Evolutionary conservation across 129 eudicot genomes (phyloP), one percentile per base, ranked within the genome.

Genomic region (Centaurea solstitialis): DNA sequence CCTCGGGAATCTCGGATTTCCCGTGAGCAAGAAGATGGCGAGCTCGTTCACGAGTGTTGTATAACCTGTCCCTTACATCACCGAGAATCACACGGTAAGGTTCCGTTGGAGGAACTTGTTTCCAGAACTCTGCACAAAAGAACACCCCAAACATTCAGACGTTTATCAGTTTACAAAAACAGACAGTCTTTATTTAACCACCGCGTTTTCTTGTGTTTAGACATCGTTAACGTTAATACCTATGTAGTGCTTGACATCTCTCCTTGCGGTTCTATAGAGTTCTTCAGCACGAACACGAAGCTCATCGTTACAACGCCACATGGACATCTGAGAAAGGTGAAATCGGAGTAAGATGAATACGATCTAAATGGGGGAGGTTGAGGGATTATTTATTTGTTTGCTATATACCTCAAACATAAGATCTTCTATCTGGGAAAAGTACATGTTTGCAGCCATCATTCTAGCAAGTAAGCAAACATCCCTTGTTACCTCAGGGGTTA

Each of bases 291-390:
- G 95, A 43, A 75, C 86, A 65, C 97, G 98, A 76, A 93, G 98
- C 84, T 96, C 99, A 22, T 96, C 97, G 73, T 20, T 96, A 91
- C 99, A 96, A 76, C 99, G 98, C 97, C 98, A 96, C 99, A 96
- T 96, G 66, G 99, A 96, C 87, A 96, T 76, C 99, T 96, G 83
- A 67, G 35, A 69, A 83, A 28, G 53, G 21, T 9, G 26, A 65
- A 22, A 33, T 22, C 7, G n/a, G 61, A 83, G 62, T 80, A 8
- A 72, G 83, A 69, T 76, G 9, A 37, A 43, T 37, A n/a, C 18
- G 9, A 17, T 70, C 20, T 70, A 28, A 2, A 57, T 57, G 21
- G 65, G 65, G 9, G 22, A 17, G 65, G 65, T 57, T 57, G 22
- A 57, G 65, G 65, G 65, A 53, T 8, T 57, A 57, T 57, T 57